phyloP scores from a whole-genome alignment of 116 monocot species.

The Papilionanthe hybrid region DNA sequence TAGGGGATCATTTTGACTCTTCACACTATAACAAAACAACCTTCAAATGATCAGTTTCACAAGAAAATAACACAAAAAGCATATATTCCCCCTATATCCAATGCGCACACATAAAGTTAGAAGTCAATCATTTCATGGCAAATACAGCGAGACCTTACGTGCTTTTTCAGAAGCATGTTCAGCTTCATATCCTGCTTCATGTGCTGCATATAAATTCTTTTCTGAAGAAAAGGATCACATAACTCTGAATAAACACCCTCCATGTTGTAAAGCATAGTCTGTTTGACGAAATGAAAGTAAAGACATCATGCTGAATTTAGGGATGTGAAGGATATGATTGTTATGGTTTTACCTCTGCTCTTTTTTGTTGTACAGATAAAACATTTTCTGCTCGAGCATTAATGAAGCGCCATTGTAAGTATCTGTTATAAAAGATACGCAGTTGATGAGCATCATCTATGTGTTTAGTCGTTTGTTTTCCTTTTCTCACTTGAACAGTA shows the following conservation, averaged over 20 bases:
- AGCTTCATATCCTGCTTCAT: slow-evolving; percentile 47
- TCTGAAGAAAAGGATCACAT: slow-evolving; percentile 36
- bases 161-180: slow-evolving; percentile 49
- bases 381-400: slow-evolving; percentile 52
- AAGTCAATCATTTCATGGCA: no score
- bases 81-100: no score
- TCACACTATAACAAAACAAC: no score
- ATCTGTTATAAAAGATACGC: slow-evolving; percentile 55
- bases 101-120: no score
- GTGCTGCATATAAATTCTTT: slow-evolving; percentile 49
- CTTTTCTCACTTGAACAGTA: slow-evolving; percentile 39
- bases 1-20: no score
- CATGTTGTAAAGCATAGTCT: slow-evolving; percentile 11
- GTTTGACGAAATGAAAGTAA: no score
- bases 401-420: slow-evolving; percentile 75
- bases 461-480: slow-evolving; percentile 49
- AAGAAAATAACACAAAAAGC: no score
- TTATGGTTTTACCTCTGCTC: no score
- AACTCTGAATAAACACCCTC: slow-evolving; percentile 39
- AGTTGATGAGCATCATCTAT: slow-evolving; percentile 68
- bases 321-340: no score
- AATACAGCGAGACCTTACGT: slow-evolving; percentile 36
- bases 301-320: no score
- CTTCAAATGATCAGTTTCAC: no score
- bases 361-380: slow-evolving; percentile 37